A percentile compares a stretch with the other conserved stretches of the same genome.
Conservation (phyloP, 345 rosid species). For the Noccaea bulbosa region DNA sequence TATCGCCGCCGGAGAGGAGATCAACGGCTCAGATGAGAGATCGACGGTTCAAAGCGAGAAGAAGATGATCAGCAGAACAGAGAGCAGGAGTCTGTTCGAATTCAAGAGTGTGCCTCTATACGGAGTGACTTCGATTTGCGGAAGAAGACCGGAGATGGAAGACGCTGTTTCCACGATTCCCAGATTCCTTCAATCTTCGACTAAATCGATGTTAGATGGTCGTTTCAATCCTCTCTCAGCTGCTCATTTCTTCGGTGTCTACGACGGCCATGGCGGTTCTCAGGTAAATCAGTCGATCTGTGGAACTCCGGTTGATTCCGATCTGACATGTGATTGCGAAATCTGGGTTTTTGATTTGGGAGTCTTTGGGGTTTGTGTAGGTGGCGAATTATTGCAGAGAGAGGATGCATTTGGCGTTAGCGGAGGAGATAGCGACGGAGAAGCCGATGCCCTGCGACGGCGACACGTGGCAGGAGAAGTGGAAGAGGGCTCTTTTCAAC, state of each 20-base stretch:
- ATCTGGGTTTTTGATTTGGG: not conserved
- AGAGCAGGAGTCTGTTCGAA: constrained; percentile 52
- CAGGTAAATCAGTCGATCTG: constrained; percentile 52
- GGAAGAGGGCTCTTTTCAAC: constrained; percentile 62
- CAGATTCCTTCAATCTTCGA: constrained; percentile 50
- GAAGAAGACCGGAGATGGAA: constrained; percentile 85
- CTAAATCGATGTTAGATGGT: constrained; percentile 39
- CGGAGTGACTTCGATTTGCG: constrained; percentile 70
- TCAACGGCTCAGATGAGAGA: constrained; percentile 36
- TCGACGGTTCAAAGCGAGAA: constrained; percentile 34
- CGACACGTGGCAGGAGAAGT: constrained; percentile 63
- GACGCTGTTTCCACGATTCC: constrained; percentile 69
- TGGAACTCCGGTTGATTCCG: not conserved
- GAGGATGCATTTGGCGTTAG: constrained; percentile 67
- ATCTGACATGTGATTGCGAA: not conserved
- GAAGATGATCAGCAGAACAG: constrained; percentile 47
- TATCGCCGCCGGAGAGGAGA: constrained; percentile 38
- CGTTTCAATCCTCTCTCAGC: constrained; percentile 38
- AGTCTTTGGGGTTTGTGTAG: constrained; percentile 42
- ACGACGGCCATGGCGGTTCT: constrained; percentile 84
- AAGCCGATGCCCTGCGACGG: constrained; percentile 46
- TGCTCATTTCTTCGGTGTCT: constrained; percentile 75
- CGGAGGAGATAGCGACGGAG: constrained; percentile 59
- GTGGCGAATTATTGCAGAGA: constrained; percentile 69
- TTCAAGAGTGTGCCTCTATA: constrained; percentile 52